These are phyloP conservation scores for Neofusicoccum laricinum DNA, from an alignment of 2,329 filamentous ascomycete genomes.

Conservation along the genomic window DNA sequence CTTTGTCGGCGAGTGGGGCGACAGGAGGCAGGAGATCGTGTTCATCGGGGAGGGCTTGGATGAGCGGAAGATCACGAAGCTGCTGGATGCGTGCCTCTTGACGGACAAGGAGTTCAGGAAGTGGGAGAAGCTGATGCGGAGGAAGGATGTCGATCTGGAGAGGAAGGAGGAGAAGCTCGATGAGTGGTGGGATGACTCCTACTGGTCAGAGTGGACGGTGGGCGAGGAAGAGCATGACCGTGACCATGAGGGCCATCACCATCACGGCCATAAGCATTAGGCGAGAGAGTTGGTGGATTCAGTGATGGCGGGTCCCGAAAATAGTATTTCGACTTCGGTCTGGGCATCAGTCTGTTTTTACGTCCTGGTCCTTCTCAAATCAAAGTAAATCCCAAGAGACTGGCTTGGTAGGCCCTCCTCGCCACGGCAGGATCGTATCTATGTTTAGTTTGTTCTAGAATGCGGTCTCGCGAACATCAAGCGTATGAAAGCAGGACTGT, in stretches of 20 bases:
- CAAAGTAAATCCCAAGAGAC: too few species aligned
- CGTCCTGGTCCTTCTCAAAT: too few species aligned
- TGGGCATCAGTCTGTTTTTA: too few species aligned
- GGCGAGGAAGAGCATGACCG: neutral
- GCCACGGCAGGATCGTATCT: too few species aligned
- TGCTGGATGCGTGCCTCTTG: conserved; percentile 61
- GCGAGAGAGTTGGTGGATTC: too few species aligned
- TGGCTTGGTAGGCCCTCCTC: too few species aligned
- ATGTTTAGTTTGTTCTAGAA: too few species aligned
- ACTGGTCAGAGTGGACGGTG: conserved; percentile 16
- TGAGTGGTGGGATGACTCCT: conserved; percentile 56
- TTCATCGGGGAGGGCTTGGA: conserved; percentile 69
- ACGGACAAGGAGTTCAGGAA: conserved; percentile 54
- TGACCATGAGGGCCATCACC: neutral
- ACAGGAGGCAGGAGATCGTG: conserved; percentile 68
- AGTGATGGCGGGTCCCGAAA: too few species aligned
- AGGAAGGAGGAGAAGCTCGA: conserved; percentile 48
- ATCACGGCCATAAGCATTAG: conserved; percentile 7
- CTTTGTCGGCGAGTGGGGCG: conserved; percentile 59
- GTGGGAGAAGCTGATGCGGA: conserved; percentile 40
- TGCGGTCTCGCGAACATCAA: too few species aligned
- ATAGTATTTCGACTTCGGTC: too few species aligned
- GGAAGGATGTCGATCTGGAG: conserved; percentile 24
- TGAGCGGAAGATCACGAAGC: conserved; percentile 46
- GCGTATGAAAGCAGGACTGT: too few species aligned